Evolutionary conservation across 768 basidiomycete genomes (phyloP).

Genomic region (Cantharellus anzutake): DNA sequence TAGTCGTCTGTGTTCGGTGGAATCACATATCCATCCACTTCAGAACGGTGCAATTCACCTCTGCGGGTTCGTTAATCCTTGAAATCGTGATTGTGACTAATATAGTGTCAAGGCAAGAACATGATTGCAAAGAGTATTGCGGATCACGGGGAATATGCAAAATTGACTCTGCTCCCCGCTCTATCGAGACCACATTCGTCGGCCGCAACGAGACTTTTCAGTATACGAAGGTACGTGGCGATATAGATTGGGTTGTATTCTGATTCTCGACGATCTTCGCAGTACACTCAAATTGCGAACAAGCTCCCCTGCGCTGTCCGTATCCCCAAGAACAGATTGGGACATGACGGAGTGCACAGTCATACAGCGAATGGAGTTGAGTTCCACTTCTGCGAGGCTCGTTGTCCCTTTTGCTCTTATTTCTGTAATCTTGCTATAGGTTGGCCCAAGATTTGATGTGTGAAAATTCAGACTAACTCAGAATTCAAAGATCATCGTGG

Average conservation of each 20-base stretch:
- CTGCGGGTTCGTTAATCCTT: neutral
- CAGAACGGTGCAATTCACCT: too few species aligned
- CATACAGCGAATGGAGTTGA: constrained; percentile 27
- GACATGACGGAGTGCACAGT: constrained; percentile 29
- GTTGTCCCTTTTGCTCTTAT: constrained; percentile 38
- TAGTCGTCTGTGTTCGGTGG: neutral
- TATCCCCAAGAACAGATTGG: constrained; percentile 24
- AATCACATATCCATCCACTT: neutral
- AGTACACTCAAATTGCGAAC: constrained; percentile 24
- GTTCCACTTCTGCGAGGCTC: constrained; percentile 36
- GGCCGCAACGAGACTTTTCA: neutral
- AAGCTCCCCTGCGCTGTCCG: constrained; percentile 30
- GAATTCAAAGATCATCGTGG: too few species aligned
- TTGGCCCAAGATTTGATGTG: constrained; percentile 10
- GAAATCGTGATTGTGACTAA: neutral
- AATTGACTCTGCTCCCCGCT: neutral
- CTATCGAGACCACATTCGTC: neutral
- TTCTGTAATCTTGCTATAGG: constrained; percentile 38
- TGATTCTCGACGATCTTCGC: neutral
- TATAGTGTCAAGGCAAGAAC: neutral
- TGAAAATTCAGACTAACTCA: too few species aligned
- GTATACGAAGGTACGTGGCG: neutral
- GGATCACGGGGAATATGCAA: neutral
- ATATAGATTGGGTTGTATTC: neutral
- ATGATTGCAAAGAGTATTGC: neutral